These are phyloP conservation scores for Pulveroboletus sp. DNA, from an alignment of 768 basidiomycete genomes.

Conservation along the genomic window DNA sequence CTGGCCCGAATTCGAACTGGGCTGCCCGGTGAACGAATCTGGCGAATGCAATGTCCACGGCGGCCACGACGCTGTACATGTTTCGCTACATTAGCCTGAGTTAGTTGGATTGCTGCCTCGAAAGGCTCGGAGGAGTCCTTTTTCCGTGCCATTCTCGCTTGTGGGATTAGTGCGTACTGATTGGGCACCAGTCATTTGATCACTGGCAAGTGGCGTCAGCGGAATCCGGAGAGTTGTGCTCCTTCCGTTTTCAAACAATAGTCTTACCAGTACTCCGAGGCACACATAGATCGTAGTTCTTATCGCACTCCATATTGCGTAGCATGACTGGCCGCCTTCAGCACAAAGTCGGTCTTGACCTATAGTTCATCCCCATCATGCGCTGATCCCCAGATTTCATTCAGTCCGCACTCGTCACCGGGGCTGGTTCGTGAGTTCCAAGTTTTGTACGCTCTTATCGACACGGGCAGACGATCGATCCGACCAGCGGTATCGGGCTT, in stretches of 20 bases:
- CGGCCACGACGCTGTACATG: not conserved
- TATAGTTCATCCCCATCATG: not conserved
- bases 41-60: not conserved
- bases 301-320: constrained; percentile 1
- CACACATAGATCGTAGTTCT: not conserved
- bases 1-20: constrained; percentile 19
- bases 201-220: too few species aligned
- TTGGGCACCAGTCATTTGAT: too few species aligned
- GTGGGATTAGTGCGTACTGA: too few species aligned
- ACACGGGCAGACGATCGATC: constrained; percentile 9
- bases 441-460: not conserved
- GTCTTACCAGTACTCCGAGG: not conserved
- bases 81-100: not conserved
- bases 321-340: constrained; percentile 65
- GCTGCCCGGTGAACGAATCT: too few species aligned
- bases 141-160: not conserved
- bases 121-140: not conserved
- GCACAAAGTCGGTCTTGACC: constrained; percentile 46
- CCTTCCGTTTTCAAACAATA: too few species aligned
- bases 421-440: constrained; percentile 75
- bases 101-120: not conserved
- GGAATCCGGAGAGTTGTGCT: too few species aligned
- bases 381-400: constrained; percentile 1
- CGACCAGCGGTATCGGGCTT: constrained; percentile 84
- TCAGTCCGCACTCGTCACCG: constrained; percentile 78